Base-by-base conservation (phyloP, 257 asterid species). In the Solanum microdontum region DNA sequence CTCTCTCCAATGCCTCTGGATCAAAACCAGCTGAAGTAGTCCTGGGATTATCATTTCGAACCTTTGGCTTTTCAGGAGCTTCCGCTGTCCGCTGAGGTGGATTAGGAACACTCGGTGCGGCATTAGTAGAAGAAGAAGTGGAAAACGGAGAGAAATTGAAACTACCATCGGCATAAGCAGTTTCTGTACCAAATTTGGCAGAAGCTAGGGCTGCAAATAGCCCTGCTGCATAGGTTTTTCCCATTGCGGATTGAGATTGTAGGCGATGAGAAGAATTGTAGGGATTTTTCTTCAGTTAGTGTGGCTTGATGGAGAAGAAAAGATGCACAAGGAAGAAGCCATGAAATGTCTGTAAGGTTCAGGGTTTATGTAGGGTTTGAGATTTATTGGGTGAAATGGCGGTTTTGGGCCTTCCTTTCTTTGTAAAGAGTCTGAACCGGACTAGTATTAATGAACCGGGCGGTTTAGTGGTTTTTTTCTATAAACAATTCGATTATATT, bases 21-120 rank as follows among this genome's bases (percentile, higher is more conserved):
- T 96, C 99, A 89, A 96, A 95, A 55, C 98, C 98, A 79, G 98
- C 93, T 1, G 98, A 88, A 17, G 99, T 90, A 10, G 98, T 95
- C 91, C 98, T 91, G 6, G 98, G 98, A 32, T 93, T 92, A 84
- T 93, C 92, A 88, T 96, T 96, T 45, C 98, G 96, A 89, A 90
- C 90, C 84, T 90, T 92, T 3, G 85, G 70, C 91, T 89, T 91
- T 19, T 87, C 89, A 24, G 90, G 88, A 40, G 90, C 87, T 17
- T 83, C 55, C 13, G 30, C 89, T 13, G 89, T 68, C 83, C 93
- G 88, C 86, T 88, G 90, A 64, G 88, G 73, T 51, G 92, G 84
- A 69, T 90, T 88, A 55, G 76, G 82, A 66, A 95, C 83, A 77
- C 91, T 33, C 26, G 92, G 80, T 85, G 90, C 83, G 2, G 1